These are phyloP conservation scores for Mycena galericulata DNA, from an alignment of 768 basidiomycete genomes.

Conservation along the genomic window DNA sequence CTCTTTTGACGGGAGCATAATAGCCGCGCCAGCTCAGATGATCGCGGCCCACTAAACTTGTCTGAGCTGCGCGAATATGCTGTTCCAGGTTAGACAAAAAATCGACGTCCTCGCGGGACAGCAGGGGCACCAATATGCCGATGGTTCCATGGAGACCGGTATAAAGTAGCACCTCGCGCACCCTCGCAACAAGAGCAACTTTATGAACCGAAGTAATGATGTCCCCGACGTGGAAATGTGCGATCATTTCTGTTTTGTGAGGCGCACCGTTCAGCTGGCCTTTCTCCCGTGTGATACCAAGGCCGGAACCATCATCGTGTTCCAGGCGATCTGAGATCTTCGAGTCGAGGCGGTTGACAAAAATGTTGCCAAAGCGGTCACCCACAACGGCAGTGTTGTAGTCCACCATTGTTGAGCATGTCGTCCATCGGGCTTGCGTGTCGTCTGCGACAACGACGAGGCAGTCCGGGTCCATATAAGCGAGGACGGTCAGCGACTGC, in stretches of 20 bases:
- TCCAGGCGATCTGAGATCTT: constrained; percentile 91
- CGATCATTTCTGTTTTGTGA: constrained; percentile 90
- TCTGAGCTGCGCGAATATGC: constrained; percentile 91
- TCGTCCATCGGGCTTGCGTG: constrained; percentile 89
- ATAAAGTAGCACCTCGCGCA: constrained; percentile 92
- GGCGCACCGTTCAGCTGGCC: constrained; percentile 93
- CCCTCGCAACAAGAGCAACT: constrained; percentile 91
- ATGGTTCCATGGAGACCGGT: constrained; percentile 94
- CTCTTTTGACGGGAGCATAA: constrained; percentile 93
- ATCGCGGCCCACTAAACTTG: constrained; percentile 89
- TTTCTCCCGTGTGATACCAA: constrained; percentile 95
- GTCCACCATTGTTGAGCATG: constrained; percentile 91
- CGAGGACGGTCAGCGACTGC: constrained; percentile 89
- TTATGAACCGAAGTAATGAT: constrained; percentile 91
- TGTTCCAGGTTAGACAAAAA: constrained; percentile 95
- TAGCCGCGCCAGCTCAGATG: constrained; percentile 96
- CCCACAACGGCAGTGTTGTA: constrained; percentile 93
- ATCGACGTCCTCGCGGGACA: constrained; percentile 96
- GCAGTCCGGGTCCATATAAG: constrained; percentile 95
- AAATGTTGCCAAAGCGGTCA: constrained; percentile 97
- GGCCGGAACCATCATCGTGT: constrained; percentile 96
- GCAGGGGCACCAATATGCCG: constrained; percentile 92
- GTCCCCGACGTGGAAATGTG: constrained; percentile 92
- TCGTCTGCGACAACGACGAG: constrained; percentile 96
- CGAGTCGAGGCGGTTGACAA: constrained; percentile 89